Evolutionary conservation across 805 yeast genomes (phyloP).

Genomic region (Ogataea sp.): DNA sequence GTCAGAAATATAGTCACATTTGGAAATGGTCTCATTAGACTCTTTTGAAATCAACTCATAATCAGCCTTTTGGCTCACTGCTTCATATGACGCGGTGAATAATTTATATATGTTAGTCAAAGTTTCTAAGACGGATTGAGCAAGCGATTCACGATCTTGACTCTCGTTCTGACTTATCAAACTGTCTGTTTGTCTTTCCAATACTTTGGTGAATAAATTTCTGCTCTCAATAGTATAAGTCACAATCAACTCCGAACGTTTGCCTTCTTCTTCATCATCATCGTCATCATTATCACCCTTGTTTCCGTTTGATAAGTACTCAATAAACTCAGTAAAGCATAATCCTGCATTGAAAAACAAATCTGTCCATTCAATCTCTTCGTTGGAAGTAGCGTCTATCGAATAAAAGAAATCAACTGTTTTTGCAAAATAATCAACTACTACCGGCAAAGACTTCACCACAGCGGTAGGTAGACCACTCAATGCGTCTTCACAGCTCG

Average conservation of each 20-base stretch:
- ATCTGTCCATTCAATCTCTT: conserved; percentile 26
- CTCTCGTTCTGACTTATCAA: conserved; percentile 5
- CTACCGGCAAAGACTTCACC: conserved; percentile 27
- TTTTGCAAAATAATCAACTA: conserved; percentile 31
- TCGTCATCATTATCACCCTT: no score
- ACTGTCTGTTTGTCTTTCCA: conserved; percentile 16
- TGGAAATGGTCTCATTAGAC: conserved; percentile 4
- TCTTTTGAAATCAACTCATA: background rate
- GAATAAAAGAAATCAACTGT: conserved; percentile 21
- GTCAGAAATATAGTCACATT: conserved; percentile 7
- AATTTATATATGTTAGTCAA: conserved; percentile 19
- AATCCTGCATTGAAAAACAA: conserved; percentile 38
- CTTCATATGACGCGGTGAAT: conserved; percentile 19
- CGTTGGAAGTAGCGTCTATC: conserved; percentile 3
- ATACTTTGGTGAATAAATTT: conserved; percentile 18
- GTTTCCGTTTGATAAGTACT: conserved; percentile 22
- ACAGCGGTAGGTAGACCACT: conserved; percentile 25
- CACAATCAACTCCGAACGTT: conserved; percentile 9
- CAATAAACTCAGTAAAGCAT: conserved; percentile 40
- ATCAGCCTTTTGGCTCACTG: conserved; percentile 6
- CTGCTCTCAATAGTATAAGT: conserved; percentile 12
- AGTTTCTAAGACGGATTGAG: conserved; percentile 20
- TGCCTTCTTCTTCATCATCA: no score
- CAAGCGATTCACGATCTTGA: conserved; percentile 12
- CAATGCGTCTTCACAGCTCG: conserved; percentile 24